phyloP scores from a whole-genome alignment of 768 basidiomycete species.

The Lactarius vividus region DNA sequence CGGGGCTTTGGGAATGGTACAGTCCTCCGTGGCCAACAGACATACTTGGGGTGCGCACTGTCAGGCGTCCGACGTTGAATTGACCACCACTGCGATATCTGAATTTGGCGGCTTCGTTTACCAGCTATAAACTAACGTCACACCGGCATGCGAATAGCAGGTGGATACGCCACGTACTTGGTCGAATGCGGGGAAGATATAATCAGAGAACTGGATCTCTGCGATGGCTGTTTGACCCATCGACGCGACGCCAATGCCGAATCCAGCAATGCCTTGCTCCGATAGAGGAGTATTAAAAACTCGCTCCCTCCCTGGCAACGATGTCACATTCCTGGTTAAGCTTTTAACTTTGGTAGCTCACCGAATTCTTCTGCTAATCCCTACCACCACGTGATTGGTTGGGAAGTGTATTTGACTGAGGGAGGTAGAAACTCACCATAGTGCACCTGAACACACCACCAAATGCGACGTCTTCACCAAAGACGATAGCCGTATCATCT shows the following conservation, averaged over 20 bases:
- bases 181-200: slow-evolving; percentile 94
- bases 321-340: neutral
- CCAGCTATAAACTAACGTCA: slow-evolving; percentile 49
- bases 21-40: slow-evolving; percentile 88
- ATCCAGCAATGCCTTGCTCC: slow-evolving; percentile 93
- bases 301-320: slow-evolving; percentile 68
- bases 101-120: slow-evolving; percentile 94
- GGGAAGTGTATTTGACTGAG: neutral
- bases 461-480: slow-evolving; percentile 90
- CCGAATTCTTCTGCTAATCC: slow-evolving; percentile 93
- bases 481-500: slow-evolving; percentile 85
- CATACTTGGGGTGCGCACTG: slow-evolving; percentile 85
- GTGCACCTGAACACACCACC: slow-evolving; percentile 95
- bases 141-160: neutral
- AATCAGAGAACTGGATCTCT: slow-evolving; percentile 89
- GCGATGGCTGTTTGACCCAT: slow-evolving; percentile 96
- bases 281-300: slow-evolving; percentile 95
- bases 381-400: slow-evolving; percentile 35
- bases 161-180: slow-evolving; percentile 50
- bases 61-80: slow-evolving; percentile 79
- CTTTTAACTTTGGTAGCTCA: slow-evolving; percentile 35
- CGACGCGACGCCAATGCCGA: slow-evolving; percentile 85
- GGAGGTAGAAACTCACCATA: slow-evolving; percentile 52
- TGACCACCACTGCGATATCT: slow-evolving; percentile 86
- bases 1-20: slow-evolving; percentile 94